These are phyloP conservation scores for Osmanthus fragrans DNA, from an alignment of 257 asterid genomes.

Conservation along the genomic window DNA sequence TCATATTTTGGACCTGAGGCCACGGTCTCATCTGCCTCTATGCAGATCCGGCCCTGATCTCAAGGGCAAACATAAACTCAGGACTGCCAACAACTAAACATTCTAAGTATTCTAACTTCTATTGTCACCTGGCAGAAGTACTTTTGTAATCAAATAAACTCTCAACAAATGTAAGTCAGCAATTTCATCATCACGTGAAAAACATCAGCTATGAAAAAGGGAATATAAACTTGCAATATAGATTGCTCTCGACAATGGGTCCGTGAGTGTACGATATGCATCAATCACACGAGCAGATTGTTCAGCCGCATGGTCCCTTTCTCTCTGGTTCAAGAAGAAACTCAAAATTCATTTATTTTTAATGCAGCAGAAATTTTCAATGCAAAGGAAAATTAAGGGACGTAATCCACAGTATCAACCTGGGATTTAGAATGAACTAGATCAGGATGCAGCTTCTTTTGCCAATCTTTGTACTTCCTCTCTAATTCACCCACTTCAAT, in stretches of 20 bases:
- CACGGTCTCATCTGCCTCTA: too few relatives aligned
- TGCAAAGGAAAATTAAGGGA: not conserved
- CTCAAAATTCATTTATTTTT: slow-evolving; percentile 6
- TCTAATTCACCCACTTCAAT: slow-evolving; percentile 63
- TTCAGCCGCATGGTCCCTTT: slow-evolving; percentile 87
- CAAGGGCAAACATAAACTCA: slow-evolving; percentile 13
- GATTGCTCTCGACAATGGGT: slow-evolving; percentile 75
- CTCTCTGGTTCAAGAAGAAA: slow-evolving; percentile 53
- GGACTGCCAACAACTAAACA: not conserved
- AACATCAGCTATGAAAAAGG: slow-evolving; percentile 4
- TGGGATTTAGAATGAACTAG: slow-evolving; percentile 84
- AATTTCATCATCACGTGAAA: slow-evolving; percentile 8
- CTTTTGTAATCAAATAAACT: not conserved
- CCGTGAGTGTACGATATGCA: slow-evolving; percentile 80
- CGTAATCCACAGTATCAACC: slow-evolving; percentile 37
- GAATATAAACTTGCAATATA: slow-evolving; percentile 61
- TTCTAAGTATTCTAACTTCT: not conserved
- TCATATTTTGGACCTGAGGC: too few relatives aligned
- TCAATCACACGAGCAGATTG: slow-evolving; percentile 89
- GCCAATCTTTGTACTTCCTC: slow-evolving; percentile 90
- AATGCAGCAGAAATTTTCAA: not conserved
- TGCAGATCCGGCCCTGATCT: too few relatives aligned
- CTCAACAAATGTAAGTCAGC: slow-evolving; percentile 13
- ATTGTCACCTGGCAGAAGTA: not conserved
- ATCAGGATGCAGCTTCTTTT: slow-evolving; percentile 97